Evolutionary conservation across 2,329 filamentous ascomycete species (phyloP), one percentile per base, ranked within the genome.

Genomic region (Cladophialophora bantiana): DNA sequence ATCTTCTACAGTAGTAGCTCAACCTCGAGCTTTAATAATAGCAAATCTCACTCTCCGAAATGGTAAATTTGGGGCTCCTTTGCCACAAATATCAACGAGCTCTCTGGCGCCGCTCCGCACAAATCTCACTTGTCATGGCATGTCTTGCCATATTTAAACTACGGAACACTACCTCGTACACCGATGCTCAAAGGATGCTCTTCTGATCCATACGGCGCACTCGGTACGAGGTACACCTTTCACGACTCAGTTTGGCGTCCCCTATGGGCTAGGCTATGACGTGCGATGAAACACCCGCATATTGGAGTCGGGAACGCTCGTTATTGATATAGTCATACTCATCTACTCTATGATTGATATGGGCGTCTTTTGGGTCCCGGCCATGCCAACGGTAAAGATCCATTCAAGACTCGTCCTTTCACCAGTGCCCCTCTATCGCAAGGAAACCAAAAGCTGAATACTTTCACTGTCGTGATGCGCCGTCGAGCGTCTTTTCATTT

Each of bases 11-110:
- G n/a, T n/a, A 18, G 45, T 26, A 26, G 45, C 45, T n/a, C 45
- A 50, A 50, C 45, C 18, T 20, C 45, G 26, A 50, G 45, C 45
- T 50, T 50, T 26, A 50, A 50, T 20, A 50, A 50, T 50, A 50
- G 45, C 45, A 50, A 50, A 50, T 50, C 45, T 50, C 45, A 50
- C 45, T 50, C 45, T 26, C 45, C 45, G 5, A 26, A 50, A 20
- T 50, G 45, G 45, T 50, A 50, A 26, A 50, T 31, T 48, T 50
- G 26, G 45, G 45, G 2, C 18, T 26, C 45, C 10, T 50, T 20
- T 50, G 45, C 45, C 10, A 50, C 45, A 50, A 50, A 50, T 50
- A 50, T 50, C 18, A 50, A 50, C 40, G 15, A 42, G 7, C 40
- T 42, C n/a, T n/a, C 40, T 26, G 45, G 18, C 18, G 45, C 45